A percentile compares a stretch with the other conserved stretches of the same genome.
These are phyloP conservation scores for Cladophialophora carrionii DNA, from an alignment of 2,329 filamentous ascomycete species.

Conservation along the genomic window DNA sequence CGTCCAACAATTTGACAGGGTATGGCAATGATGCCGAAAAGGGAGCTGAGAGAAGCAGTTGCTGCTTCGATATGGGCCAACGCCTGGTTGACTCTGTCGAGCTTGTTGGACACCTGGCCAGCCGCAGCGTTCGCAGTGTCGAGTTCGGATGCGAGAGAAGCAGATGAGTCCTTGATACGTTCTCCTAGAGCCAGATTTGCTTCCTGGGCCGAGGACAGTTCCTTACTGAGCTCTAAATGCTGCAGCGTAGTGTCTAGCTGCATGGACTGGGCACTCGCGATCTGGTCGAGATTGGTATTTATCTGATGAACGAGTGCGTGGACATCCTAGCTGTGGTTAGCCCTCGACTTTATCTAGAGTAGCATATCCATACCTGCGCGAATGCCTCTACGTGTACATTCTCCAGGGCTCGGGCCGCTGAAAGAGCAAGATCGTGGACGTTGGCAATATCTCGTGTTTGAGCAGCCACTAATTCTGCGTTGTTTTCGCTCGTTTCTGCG, in stretches of 20 bases:
- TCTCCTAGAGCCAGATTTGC: slow-evolving; percentile 19
- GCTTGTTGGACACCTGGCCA: slow-evolving; percentile 21
- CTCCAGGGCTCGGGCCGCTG: slow-evolving; percentile 23
- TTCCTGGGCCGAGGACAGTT: slow-evolving; percentile 23
- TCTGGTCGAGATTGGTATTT: slow-evolving; percentile 14
- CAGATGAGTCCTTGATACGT: slow-evolving; percentile 20
- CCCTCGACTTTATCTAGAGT: neutral
- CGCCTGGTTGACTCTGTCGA: slow-evolving; percentile 31
- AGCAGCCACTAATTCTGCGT: slow-evolving; percentile 23
- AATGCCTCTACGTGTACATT: slow-evolving; percentile 18
- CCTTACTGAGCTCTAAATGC: slow-evolving; percentile 23
- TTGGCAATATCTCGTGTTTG: slow-evolving; percentile 27
- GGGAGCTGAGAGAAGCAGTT: slow-evolving; percentile 22
- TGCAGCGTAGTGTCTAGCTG: slow-evolving; percentile 18
- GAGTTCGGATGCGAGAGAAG: slow-evolving; percentile 26
- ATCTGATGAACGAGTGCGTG: slow-evolving; percentile 19
- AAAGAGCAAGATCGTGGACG: slow-evolving; percentile 28
- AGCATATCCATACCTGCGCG: slow-evolving; percentile 16
- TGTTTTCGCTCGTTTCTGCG: slow-evolving; percentile 16
- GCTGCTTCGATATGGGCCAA: slow-evolving; percentile 28
- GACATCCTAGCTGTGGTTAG: slow-evolving; percentile 21
- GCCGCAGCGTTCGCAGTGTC: slow-evolving; percentile 24
- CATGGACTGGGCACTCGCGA: slow-evolving; percentile 14
- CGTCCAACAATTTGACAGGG: slow-evolving; percentile 20
- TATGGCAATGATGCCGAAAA: slow-evolving; percentile 28